Evolutionary conservation across 768 basidiomycete species (phyloP).

Genomic region (Suillus paluster): DNA sequence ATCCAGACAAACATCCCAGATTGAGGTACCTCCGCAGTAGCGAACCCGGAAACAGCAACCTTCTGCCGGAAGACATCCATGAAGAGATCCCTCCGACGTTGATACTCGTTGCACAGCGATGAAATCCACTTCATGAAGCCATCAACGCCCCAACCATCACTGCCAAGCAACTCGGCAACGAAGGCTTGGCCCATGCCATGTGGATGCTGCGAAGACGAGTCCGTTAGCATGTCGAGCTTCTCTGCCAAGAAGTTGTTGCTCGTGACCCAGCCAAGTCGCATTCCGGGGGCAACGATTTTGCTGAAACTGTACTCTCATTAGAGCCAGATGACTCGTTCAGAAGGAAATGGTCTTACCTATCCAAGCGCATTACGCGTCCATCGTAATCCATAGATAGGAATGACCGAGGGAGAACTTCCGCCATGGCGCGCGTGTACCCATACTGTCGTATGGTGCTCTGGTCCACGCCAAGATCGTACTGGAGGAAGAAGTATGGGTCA

Average conservation of each 20-base stretch:
- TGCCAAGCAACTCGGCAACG: conserved; percentile 46
- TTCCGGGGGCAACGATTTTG: conserved; percentile 58
- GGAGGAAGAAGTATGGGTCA: conserved; percentile 56
- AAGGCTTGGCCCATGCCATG: conserved; percentile 54
- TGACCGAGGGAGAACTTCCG: conserved; percentile 41
- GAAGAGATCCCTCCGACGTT: conserved; percentile 53
- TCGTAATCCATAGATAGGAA: conserved; percentile 53
- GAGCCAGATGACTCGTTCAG: not conserved
- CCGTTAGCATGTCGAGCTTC: conserved; percentile 47
- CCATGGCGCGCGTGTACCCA: conserved; percentile 35
- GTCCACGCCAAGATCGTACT: conserved; percentile 40
- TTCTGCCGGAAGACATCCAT: conserved; percentile 43
- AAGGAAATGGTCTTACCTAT: conserved; percentile 36
- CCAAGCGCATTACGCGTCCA: conserved; percentile 52
- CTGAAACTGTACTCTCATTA: conserved; percentile 39
- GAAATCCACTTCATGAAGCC: conserved; percentile 53
- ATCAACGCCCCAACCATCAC: conserved; percentile 45
- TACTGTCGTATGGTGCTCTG: conserved; percentile 26
- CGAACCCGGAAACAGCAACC: conserved; percentile 37
- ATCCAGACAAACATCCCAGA: conserved; percentile 66
- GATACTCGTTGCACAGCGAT: conserved; percentile 53
- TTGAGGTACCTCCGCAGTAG: conserved; percentile 37
- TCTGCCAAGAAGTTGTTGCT: conserved; percentile 45
- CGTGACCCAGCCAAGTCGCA: conserved; percentile 58
- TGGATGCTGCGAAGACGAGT: conserved; percentile 54